Conservation (phyloP, 2,329 filamentous ascomycete species). For the Podosphaera xanthii region DNA sequence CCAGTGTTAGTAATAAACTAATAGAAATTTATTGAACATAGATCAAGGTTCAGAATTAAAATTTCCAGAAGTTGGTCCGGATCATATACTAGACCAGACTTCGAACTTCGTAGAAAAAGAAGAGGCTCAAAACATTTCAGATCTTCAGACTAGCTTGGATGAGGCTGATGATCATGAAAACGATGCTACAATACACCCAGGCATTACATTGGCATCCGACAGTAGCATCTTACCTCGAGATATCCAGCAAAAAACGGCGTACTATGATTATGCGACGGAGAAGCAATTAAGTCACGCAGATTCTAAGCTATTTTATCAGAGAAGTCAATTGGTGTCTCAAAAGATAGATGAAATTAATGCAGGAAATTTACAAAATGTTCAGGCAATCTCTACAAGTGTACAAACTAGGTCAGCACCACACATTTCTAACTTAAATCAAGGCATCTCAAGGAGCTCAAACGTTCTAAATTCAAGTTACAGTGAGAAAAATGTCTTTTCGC, state of each 20-base stretch:
- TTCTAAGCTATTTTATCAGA: conserved; percentile 87
- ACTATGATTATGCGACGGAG: conserved; percentile 83
- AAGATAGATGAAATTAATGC: conserved; percentile 15
- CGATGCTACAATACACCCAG: conserved; percentile 11
- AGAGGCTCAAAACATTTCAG: neutral
- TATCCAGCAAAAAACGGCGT: conserved; percentile 50
- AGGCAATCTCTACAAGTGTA: conserved; percentile 13
- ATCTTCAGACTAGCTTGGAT: conserved; percentile 2
- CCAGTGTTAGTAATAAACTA: too few species aligned
- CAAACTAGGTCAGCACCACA: conserved; percentile 10
- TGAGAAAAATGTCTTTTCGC: conserved; percentile 7
- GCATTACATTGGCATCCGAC: conserved; percentile 10
- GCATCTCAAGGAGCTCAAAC: conserved; percentile 9
- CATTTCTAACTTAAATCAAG: conserved; percentile 9
- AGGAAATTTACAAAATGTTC: conserved; percentile 13
- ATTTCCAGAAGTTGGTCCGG: too few species aligned
- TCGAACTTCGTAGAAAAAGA: too few species aligned
- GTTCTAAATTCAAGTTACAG: conserved; percentile 14
- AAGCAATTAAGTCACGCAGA: conserved; percentile 88
- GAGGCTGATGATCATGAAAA: conserved; percentile 6
- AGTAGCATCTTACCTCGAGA: conserved; percentile 35
- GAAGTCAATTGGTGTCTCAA: conserved; percentile 40
- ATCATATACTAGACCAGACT: too few species aligned
- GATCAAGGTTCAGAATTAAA: too few species aligned
- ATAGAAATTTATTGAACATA: too few species aligned